Evolutionary conservation across 1,284 basidiomycete genomes (phyloP).

Genomic region (Fistulina hepatica): DNA sequence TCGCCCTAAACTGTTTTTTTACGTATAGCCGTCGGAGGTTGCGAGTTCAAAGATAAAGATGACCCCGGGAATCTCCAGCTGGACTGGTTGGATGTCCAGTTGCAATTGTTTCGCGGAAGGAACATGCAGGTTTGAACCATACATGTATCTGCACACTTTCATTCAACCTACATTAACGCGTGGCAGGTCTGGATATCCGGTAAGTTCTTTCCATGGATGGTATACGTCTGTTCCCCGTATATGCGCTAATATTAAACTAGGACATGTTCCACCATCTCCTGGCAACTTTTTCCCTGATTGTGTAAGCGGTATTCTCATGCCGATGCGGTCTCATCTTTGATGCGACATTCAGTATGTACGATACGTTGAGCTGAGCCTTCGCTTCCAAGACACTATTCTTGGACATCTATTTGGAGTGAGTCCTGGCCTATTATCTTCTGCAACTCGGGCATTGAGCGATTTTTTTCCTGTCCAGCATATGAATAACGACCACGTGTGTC

Average conservation of each 20-base stretch:
- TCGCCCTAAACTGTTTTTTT: background rate
- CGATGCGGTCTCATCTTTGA: constrained; percentile 10
- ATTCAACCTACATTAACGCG: background rate
- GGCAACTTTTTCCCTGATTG: constrained; percentile 82
- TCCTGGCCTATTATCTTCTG: constrained; percentile 11
- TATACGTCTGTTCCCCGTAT: constrained; percentile 1
- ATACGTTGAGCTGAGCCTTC: constrained; percentile 73
- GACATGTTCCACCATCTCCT: constrained; percentile 72
- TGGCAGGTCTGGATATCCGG: constrained; percentile 39
- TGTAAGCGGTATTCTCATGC: constrained; percentile 34
- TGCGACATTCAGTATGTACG: constrained; percentile 69
- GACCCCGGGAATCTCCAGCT: constrained; percentile 81
- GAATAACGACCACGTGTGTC: constrained; percentile 65
- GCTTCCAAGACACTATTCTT: constrained; percentile 85
- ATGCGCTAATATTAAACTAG: constrained; percentile 21
- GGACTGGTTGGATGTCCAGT: constrained; percentile 87
- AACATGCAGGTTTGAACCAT: constrained; percentile 57
- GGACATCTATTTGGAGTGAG: constrained; percentile 81
- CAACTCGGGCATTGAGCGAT: constrained; percentile 7
- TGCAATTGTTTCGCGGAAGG: constrained; percentile 58
- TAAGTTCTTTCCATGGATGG: constrained; percentile 15
- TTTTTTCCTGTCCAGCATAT: constrained; percentile 41
- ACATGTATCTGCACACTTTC: constrained; percentile 1
- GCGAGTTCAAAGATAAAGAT: constrained; percentile 41
- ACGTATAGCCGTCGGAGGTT: constrained; percentile 53